phyloP scores from a whole-genome alignment of 2,329 filamentous ascomycete species.

The Diplodia mutila region DNA sequence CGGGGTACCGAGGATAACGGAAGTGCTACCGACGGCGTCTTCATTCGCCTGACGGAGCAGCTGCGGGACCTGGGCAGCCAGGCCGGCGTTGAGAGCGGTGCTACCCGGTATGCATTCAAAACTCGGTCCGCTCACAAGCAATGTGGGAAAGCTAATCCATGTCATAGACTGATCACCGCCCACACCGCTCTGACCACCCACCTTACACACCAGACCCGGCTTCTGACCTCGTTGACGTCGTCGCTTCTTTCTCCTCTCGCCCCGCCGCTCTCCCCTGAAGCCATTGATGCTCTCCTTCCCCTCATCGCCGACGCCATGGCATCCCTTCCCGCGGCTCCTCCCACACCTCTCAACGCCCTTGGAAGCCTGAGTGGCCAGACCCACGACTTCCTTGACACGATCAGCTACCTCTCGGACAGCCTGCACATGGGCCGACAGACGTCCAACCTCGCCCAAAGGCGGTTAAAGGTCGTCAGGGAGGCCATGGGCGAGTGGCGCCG shows the following conservation, averaged over 20 bases:
- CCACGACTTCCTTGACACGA: conserved; percentile 72
- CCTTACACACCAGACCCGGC: conserved; percentile 73
- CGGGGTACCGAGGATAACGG: conserved; percentile 68
- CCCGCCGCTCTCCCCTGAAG: conserved; percentile 64
- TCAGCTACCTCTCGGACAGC: conserved; percentile 86
- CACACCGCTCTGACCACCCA: conserved; percentile 76
- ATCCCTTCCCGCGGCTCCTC: conserved; percentile 67
- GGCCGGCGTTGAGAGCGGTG: conserved; percentile 70
- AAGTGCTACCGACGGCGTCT: conserved; percentile 66
- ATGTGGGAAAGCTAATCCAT: neutral
- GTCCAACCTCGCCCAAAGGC: conserved; percentile 77
- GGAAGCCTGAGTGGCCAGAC: conserved; percentile 69
- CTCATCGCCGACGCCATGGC: conserved; percentile 68
- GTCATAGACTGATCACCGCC: conserved; percentile 69
- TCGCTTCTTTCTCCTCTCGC: conserved; percentile 72
- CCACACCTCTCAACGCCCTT: conserved; percentile 67
- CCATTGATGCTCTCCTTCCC: conserved; percentile 70
- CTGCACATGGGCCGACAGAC: conserved; percentile 93
- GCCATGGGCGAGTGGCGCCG: conserved; percentile 81
- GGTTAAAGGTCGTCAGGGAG: conserved; percentile 80
- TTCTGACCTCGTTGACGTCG: conserved; percentile 73
- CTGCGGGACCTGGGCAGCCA: conserved; percentile 74
- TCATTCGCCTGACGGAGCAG: conserved; percentile 69
- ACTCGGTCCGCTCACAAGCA: neutral
- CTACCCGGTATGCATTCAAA: conserved; percentile 62